Conservation (phyloP, 1,139 yeast species). For the Candida pseudoviswanathii region DNA sequence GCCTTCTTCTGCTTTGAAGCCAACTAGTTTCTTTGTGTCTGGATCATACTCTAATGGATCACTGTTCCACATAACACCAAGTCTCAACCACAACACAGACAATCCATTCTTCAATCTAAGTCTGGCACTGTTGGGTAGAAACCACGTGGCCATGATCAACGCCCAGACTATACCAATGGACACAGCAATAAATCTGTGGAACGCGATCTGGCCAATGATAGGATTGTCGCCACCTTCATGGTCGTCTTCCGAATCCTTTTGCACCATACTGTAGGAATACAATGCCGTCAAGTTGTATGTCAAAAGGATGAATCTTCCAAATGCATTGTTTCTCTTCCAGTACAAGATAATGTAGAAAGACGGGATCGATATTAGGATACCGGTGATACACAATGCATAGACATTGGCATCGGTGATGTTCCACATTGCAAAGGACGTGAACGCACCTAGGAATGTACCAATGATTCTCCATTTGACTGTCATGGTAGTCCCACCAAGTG, state of each 20-base stretch:
- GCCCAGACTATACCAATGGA: slow-evolving; percentile 80
- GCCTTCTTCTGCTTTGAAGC: slow-evolving; percentile 55
- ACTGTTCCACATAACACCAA: slow-evolving; percentile 83
- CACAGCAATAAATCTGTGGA: slow-evolving; percentile 76
- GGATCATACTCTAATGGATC: slow-evolving; percentile 41
- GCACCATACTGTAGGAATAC: slow-evolving; percentile 71
- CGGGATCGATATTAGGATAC: slow-evolving; percentile 60
- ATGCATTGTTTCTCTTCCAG: slow-evolving; percentile 66
- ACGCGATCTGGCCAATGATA: slow-evolving; percentile 72
- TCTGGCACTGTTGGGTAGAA: slow-evolving; percentile 79
- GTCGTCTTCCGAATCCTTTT: slow-evolving; percentile 62
- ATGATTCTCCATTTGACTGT: slow-evolving; percentile 74
- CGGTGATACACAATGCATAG: slow-evolving; percentile 54
- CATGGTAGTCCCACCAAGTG: slow-evolving; percentile 84
- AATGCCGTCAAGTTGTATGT: slow-evolving; percentile 80
- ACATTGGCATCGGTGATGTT: slow-evolving; percentile 57
- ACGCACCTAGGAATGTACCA: slow-evolving; percentile 77
- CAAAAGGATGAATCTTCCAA: slow-evolving; percentile 71
- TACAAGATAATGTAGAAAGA: slow-evolving; percentile 70
- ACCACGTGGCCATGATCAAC: slow-evolving; percentile 58
- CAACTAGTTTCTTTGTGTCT: slow-evolving; percentile 36
- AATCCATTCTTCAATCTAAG: slow-evolving; percentile 64
- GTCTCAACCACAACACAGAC: slow-evolving; percentile 70
- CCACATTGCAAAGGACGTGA: slow-evolving; percentile 64
- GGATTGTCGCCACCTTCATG: slow-evolving; percentile 74